These are phyloP conservation scores for Kregervanrija pseudodelftensis DNA, from an alignment of 805 yeast genomes.

Conservation along the genomic window DNA sequence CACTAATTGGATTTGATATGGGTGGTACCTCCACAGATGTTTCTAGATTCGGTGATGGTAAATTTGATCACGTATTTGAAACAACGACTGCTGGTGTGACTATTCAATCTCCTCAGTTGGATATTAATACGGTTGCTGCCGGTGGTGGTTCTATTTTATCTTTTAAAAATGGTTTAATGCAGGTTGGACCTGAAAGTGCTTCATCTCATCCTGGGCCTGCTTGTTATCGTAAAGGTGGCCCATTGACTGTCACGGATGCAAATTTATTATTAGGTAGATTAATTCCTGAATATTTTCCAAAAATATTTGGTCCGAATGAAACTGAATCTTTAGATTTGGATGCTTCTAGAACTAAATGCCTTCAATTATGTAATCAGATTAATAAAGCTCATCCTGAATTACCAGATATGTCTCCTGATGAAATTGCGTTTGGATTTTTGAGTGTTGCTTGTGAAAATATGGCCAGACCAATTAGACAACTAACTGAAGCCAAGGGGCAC, in stretches of 20 bases:
- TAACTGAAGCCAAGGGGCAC: slow-evolving; percentile 82
- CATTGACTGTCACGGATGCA: slow-evolving; percentile 81
- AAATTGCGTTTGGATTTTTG: slow-evolving; percentile 75
- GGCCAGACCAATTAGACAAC: slow-evolving; percentile 83
- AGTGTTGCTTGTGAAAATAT: slow-evolving; percentile 81
- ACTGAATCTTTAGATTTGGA: slow-evolving; percentile 59
- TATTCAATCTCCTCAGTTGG: slow-evolving; percentile 78
- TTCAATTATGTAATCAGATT: slow-evolving; percentile 46
- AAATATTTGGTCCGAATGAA: slow-evolving; percentile 77
- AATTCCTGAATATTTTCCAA: slow-evolving; percentile 69
- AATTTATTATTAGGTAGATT: slow-evolving; percentile 67
- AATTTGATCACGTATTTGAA: slow-evolving; percentile 73
- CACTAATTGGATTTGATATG: slow-evolving; percentile 81
- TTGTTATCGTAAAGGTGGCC: slow-evolving; percentile 79
- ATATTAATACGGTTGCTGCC: slow-evolving; percentile 77
- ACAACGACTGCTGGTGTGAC: slow-evolving; percentile 79
- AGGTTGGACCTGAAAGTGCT: slow-evolving; percentile 84
- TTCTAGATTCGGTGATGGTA: slow-evolving; percentile 60
- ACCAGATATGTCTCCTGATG: slow-evolving; percentile 43
- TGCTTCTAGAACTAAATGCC: slow-evolving; percentile 43
- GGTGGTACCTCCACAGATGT: slow-evolving; percentile 91
- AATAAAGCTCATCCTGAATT: slow-evolving; percentile 42
- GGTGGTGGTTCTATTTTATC: slow-evolving; percentile 71
- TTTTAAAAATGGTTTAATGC: slow-evolving; percentile 66
- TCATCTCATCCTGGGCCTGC: slow-evolving; percentile 89